Evolutionary conservation across 2,329 filamentous ascomycete genomes (phyloP).

Genomic region (Colletotrichum lini): DNA sequence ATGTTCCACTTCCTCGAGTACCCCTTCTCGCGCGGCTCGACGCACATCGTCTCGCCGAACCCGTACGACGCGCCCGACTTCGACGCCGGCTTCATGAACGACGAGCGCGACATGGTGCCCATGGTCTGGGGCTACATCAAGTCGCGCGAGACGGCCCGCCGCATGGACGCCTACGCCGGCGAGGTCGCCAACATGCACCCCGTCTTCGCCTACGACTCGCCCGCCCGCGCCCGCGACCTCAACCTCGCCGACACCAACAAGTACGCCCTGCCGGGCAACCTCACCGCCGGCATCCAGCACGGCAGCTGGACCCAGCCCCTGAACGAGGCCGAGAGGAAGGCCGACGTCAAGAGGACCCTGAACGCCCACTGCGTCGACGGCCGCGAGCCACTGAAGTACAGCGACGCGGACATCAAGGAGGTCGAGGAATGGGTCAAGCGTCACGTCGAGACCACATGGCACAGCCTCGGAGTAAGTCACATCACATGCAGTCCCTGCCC

Average conservation of each 20-base stretch:
- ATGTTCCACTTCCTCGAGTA: slow-evolving; percentile 89
- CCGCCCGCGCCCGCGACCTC: slow-evolving; percentile 79
- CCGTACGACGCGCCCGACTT: slow-evolving; percentile 84
- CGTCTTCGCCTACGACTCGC: slow-evolving; percentile 79
- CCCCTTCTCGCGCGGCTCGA: slow-evolving; percentile 80
- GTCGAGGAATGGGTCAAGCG: slow-evolving; percentile 80
- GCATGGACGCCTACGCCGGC: slow-evolving; percentile 84
- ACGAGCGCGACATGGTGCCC: slow-evolving; percentile 86
- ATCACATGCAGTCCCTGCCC: too few relatives aligned
- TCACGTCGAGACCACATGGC: slow-evolving; percentile 84
- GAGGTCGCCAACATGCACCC: slow-evolving; percentile 80
- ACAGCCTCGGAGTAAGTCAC: slow-evolving; percentile 66
- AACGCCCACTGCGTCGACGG: slow-evolving; percentile 75
- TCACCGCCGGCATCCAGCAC: slow-evolving; percentile 80
- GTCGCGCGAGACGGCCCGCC: slow-evolving; percentile 82
- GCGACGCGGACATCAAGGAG: slow-evolving; percentile 72
- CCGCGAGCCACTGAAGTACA: slow-evolving; percentile 77
- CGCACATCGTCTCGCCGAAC: slow-evolving; percentile 79
- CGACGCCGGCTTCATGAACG: slow-evolving; percentile 88
- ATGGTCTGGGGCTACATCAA: slow-evolving; percentile 91
- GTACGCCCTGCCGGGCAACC: slow-evolving; percentile 81
- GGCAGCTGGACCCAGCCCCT: slow-evolving; percentile 78
- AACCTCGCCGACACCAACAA: slow-evolving; percentile 82
- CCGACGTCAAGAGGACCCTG: slow-evolving; percentile 62
- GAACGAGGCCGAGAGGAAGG: slow-evolving; percentile 65